phyloP scores from a whole-genome alignment of 257 asterid genomes.

The Nyctanthes arbortristis region DNA sequence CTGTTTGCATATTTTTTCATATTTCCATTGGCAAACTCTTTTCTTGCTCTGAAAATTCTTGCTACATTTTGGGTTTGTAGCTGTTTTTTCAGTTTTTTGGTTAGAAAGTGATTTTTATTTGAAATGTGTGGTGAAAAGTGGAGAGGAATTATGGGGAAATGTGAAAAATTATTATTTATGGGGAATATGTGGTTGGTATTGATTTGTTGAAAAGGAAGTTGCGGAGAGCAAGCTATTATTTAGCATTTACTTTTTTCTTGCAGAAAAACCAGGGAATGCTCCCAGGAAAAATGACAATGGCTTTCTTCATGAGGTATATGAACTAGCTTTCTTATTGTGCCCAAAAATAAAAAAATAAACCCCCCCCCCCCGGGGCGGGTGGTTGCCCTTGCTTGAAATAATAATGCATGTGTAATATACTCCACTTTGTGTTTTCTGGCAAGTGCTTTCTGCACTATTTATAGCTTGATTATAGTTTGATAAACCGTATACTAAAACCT shows the following conservation, averaged over 20 bases:
- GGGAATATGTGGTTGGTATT: too few species aligned
- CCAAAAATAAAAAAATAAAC: too few species aligned
- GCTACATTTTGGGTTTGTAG: too few species aligned
- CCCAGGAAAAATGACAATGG: conserved; percentile 59
- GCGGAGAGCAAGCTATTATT: too few species aligned
- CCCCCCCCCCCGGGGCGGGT: background rate
- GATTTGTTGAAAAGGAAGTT: too few species aligned
- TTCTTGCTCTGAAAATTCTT: background rate
- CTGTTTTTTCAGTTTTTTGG: too few species aligned
- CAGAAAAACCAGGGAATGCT: conserved; percentile 70
- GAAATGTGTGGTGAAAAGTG: too few species aligned
- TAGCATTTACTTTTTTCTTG: conserved; percentile 13
- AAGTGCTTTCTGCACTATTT: background rate
- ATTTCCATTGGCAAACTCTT: background rate
- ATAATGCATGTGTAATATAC: conserved; percentile 5
- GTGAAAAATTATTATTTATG: too few species aligned
- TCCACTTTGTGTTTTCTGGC: background rate
- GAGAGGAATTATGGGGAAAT: too few species aligned
- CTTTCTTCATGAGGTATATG: conserved; percentile 69
- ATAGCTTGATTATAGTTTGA: background rate
- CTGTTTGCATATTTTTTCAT: background rate
- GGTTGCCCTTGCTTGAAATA: conserved; percentile 11
- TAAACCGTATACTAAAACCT: background rate
- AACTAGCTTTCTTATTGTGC: conserved; percentile 19
- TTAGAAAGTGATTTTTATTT: too few species aligned